These are phyloP conservation scores for Fusarium sp. DNA, from an alignment of 2,329 filamentous ascomycete genomes.

Conservation along the genomic window DNA sequence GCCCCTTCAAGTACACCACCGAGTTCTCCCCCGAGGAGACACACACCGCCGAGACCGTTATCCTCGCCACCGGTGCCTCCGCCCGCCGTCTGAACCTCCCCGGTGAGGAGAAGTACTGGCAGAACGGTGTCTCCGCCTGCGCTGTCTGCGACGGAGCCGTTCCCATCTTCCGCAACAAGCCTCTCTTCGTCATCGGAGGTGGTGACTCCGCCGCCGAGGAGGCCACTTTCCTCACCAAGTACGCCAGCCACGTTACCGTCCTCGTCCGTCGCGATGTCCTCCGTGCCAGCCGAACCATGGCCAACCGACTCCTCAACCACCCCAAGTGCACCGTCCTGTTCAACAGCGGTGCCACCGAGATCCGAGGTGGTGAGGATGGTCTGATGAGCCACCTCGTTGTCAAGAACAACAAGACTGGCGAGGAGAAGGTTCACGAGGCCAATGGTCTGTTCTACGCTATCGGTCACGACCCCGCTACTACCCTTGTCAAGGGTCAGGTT, in stretches of 20 bases:
- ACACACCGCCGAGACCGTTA: slow-evolving; percentile 90
- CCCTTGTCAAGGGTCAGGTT: slow-evolving; percentile 90
- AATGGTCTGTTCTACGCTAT: slow-evolving; percentile 98
- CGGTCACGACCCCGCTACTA: slow-evolving; percentile 92
- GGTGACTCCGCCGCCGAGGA: slow-evolving; percentile 98
- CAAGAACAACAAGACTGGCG: slow-evolving; percentile 80
- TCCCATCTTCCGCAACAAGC: slow-evolving; percentile 97
- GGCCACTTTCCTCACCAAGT: slow-evolving; percentile 97
- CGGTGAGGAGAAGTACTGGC: slow-evolving; percentile 97
- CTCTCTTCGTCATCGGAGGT: slow-evolving; percentile 93
- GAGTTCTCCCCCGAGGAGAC: slow-evolving; percentile 86
- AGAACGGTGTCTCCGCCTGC: slow-evolving; percentile 94
- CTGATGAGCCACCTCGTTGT: slow-evolving; percentile 90
- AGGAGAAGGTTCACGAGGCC: slow-evolving; percentile 85
- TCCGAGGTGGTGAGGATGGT: slow-evolving; percentile 85
- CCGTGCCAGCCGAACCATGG: slow-evolving; percentile 92
- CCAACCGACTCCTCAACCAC: slow-evolving; percentile 81
- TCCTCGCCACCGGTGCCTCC: slow-evolving; percentile 95
- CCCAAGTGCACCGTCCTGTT: slow-evolving; percentile 92
- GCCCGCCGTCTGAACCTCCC: slow-evolving; percentile 83
- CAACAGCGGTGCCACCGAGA: slow-evolving; percentile 83
- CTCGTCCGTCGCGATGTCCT: slow-evolving; percentile 89
- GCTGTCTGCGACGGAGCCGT: slow-evolving; percentile 97
- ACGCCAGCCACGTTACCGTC: slow-evolving; percentile 93
- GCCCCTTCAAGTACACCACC: slow-evolving; percentile 93